A percentile compares a stretch with the other conserved stretches of the same genome.
Conservation (phyloP, 1,139 yeast species). For the Candida mesenterica region DNA sequence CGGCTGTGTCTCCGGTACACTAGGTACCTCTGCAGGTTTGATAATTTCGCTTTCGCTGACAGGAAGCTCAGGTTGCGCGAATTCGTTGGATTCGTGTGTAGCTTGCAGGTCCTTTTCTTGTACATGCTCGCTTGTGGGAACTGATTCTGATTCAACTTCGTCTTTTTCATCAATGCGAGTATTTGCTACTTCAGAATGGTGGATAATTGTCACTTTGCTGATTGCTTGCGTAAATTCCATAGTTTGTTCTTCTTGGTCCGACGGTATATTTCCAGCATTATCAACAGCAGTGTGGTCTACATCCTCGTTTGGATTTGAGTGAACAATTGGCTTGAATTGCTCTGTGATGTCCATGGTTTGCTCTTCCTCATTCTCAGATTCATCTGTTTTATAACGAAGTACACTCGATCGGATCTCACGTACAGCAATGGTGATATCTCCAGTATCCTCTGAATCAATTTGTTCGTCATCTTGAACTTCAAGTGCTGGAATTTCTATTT, state of each 20-base stretch:
- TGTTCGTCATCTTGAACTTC: background rate
- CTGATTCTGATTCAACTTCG: too few relatives aligned
- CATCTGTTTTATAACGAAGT: background rate
- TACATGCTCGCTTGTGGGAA: too few relatives aligned
- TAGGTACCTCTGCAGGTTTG: background rate
- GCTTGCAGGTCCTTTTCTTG: too few relatives aligned
- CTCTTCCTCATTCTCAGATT: slow-evolving; percentile 1
- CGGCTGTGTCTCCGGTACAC: background rate
- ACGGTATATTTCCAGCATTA: background rate
- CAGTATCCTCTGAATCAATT: too few relatives aligned
- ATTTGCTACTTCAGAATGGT: too few relatives aligned
- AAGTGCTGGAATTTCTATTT: too few relatives aligned
- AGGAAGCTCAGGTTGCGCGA: too few relatives aligned
- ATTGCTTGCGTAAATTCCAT: slow-evolving; percentile 3
- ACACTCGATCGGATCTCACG: background rate
- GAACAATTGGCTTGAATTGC: too few relatives aligned
- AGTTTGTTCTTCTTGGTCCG: slow-evolving; percentile 4
- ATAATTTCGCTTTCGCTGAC: background rate
- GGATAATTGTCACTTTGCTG: background rate
- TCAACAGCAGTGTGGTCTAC: too few relatives aligned
- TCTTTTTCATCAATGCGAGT: too few relatives aligned
- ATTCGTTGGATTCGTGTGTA: too few relatives aligned
- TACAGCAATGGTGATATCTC: background rate
- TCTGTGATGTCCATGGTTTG: slow-evolving; percentile 5
- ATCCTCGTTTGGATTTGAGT: too few relatives aligned